phyloP scores from a whole-genome alignment of 2,329 filamentous ascomycete species.

The Sclerotinia nivalis region DNA sequence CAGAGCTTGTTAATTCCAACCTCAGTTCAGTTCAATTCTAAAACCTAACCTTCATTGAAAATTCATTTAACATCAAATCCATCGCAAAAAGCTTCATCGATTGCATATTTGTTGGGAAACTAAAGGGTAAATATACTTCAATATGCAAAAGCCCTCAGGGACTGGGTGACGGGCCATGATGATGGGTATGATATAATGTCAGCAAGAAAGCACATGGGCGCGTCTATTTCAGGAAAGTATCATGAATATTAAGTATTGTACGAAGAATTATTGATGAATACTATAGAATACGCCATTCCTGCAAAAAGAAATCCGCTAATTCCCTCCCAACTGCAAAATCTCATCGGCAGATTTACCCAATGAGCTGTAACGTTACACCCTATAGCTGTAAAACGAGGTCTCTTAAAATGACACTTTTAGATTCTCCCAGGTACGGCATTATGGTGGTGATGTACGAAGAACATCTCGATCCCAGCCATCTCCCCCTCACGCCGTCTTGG shows the following conservation, averaged over 20 bases:
- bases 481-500: not conserved
- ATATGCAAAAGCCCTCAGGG: not conserved
- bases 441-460: not conserved
- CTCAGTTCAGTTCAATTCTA: not conserved
- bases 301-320: not conserved
- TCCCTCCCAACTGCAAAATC: not conserved
- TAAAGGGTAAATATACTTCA: not conserved
- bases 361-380: not conserved
- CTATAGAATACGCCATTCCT: not conserved
- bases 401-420: not conserved
- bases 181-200: not conserved
- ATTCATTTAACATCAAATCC: too few species aligned
- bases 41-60: too few species aligned
- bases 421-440: not conserved
- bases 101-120: not conserved
- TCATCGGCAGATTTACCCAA: not conserved
- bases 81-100: accelerated
- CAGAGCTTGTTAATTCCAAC: not conserved
- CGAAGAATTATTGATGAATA: too few species aligned
- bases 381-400: not conserved
- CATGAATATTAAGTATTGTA: not conserved
- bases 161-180: accelerated
- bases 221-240: not conserved
- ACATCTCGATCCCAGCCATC: not conserved
- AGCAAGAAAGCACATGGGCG: not conserved